A percentile compares a stretch with the other conserved stretches of the same genome.
Evolutionary conservation across 2,329 filamentous ascomycete genomes (phyloP).

Genomic region (Botrytis deweyae): DNA sequence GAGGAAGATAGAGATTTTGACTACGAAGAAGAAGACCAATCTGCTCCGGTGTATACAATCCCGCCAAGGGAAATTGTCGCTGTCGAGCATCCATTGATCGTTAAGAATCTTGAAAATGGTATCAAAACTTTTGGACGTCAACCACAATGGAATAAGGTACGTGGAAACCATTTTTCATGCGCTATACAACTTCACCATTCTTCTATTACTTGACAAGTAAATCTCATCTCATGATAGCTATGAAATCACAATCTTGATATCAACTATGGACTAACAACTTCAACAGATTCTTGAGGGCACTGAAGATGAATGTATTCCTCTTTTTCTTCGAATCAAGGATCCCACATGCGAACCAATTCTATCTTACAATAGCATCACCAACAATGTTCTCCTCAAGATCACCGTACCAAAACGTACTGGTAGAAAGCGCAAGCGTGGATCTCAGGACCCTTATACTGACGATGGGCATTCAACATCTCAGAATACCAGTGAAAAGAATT

Average conservation of each 20-base stretch:
- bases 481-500: conserved; percentile 1
- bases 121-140: conserved; percentile 57
- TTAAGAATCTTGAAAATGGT: conserved; percentile 63
- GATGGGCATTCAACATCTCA: background rate
- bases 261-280: background rate
- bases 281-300: conserved; percentile 47
- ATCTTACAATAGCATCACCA: conserved; percentile 72
- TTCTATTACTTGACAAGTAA: background rate
- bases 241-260: background rate
- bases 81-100: conserved; percentile 66
- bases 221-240: conserved; percentile 26
- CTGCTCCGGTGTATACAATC: conserved; percentile 50
- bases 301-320: conserved; percentile 53
- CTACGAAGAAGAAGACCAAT: conserved; percentile 15
- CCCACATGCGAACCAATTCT: conserved; percentile 74
- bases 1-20: conserved; percentile 11
- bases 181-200: no score
- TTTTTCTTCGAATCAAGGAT: conserved; percentile 80
- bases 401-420: conserved; percentile 85
- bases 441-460: conserved; percentile 60
- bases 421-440: conserved; percentile 80
- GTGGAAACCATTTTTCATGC: conserved; percentile 21
- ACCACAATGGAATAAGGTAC: conserved; percentile 35
- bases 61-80: conserved; percentile 54
- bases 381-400: conserved; percentile 83